These are phyloP conservation scores for Isochrysis galbana DNA, from an alignment of 78 protist genomes.

Conservation along the genomic window DNA sequence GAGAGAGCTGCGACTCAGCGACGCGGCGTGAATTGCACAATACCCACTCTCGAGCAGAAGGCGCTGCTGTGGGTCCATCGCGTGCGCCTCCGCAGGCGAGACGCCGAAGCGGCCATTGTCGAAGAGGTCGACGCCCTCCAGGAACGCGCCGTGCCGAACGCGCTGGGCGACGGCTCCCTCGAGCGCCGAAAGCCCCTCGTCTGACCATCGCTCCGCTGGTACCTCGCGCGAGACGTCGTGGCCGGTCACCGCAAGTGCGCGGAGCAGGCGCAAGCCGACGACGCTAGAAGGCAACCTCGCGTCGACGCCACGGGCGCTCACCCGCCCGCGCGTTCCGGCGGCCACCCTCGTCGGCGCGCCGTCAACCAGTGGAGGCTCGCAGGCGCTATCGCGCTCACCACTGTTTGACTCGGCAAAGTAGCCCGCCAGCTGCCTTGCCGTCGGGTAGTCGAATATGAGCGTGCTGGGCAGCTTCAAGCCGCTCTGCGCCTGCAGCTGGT, in stretches of 20 bases:
- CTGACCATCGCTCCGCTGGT: background rate
- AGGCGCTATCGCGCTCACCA: background rate
- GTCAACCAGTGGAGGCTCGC: background rate
- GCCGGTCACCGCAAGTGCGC: background rate
- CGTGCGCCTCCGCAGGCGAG: background rate
- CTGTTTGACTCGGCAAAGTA: background rate
- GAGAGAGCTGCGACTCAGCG: background rate
- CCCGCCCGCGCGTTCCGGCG: background rate
- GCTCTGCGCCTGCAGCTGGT: background rate
- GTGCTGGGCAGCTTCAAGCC: background rate
- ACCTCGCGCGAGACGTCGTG: background rate
- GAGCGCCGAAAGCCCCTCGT: background rate
- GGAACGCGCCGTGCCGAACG: background rate
- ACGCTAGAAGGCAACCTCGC: background rate
- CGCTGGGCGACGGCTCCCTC: background rate
- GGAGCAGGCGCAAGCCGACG: background rate
- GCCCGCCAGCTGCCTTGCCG: constrained; percentile 4
- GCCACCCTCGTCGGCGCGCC: background rate
- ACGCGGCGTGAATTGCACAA: background rate
- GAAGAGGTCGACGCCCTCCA: background rate
- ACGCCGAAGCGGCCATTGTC: constrained; percentile 26
- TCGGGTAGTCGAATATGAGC: constrained; percentile 16
- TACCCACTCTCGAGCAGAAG: constrained; percentile 1
- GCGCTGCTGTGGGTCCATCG: constrained; percentile 43
- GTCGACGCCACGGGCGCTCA: background rate